These are phyloP conservation scores for Apophysomyces variabilis DNA, from an alignment of 371 early-diverging fungal genomes.

Conservation along the genomic window DNA sequence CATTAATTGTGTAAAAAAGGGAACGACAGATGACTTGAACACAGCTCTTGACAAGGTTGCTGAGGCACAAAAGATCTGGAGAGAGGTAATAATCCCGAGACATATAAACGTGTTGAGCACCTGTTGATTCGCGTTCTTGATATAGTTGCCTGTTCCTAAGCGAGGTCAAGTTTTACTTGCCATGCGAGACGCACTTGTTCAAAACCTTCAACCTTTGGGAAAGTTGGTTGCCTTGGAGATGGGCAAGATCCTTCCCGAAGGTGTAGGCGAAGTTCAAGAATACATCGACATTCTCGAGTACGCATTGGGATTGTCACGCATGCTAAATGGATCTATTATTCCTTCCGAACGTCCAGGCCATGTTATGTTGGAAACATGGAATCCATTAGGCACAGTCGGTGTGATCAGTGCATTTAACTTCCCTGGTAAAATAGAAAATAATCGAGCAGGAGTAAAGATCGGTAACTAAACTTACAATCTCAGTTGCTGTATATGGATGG, in stretches of 20 bases:
- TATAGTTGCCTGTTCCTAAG: conserved; percentile 83
- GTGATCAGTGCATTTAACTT: conserved; percentile 97
- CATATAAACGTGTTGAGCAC: not conserved
- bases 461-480: conserved; percentile 6
- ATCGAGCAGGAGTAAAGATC: not conserved
- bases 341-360: conserved; percentile 96
- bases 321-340: conserved; percentile 85
- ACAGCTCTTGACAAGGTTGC: conserved; percentile 61
- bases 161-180: conserved; percentile 94
- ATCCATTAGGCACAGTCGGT: conserved; percentile 93
- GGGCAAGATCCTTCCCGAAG: conserved; percentile 96
- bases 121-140: not conserved
- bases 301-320: conserved; percentile 90
- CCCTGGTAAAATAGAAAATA: conserved; percentile 46
- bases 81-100: conserved; percentile 46
- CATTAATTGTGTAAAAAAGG: conserved; percentile 23
- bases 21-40: conserved; percentile 46
- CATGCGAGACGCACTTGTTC: conserved; percentile 86
- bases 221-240: conserved; percentile 90
- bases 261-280: conserved; percentile 97
- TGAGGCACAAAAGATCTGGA: conserved; percentile 73
- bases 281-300: conserved; percentile 96
- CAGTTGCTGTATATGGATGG: conserved; percentile 86
- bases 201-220: conserved; percentile 81
- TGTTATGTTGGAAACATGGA: conserved; percentile 96